Conservation (phyloP, 306 rosid species). For the Vicia sativa region DNA sequence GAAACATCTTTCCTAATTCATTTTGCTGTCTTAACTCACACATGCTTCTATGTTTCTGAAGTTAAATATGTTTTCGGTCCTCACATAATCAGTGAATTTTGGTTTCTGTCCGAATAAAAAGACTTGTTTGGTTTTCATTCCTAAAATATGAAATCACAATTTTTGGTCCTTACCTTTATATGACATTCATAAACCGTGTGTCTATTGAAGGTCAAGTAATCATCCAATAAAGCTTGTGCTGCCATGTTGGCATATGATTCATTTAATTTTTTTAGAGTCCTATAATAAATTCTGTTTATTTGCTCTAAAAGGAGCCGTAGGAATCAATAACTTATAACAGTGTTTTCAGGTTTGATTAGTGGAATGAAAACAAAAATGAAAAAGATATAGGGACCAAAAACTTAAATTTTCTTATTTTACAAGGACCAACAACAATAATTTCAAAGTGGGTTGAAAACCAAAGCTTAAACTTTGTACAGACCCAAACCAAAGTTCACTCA, state of each 20-base stretch:
- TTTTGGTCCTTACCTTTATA: not conserved
- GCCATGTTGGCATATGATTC: not conserved
- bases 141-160: not conserved
- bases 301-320: not conserved
- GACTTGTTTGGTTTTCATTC: not conserved
- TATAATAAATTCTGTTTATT: not conserved
- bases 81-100: not conserved
- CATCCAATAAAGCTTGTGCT: not conserved
- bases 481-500: not conserved
- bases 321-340: not conserved
- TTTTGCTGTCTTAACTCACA: slow-evolving; percentile 19
- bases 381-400: not conserved
- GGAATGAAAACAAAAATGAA: not conserved
- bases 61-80: slow-evolving; percentile 1
- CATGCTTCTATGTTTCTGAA: slow-evolving; percentile 16
- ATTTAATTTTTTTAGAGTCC: not conserved
- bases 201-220: not conserved
- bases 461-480: not conserved
- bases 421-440: not conserved
- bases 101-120: not conserved
- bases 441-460: slow-evolving; percentile 10
- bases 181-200: not conserved
- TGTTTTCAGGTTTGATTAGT: not conserved
- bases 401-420: slow-evolving; percentile 1
- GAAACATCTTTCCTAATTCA: slow-evolving; percentile 21